These are phyloP conservation scores for Cyberlindnera euphorbiiphila DNA, from an alignment of 805 yeast genomes.

Conservation along the genomic window DNA sequence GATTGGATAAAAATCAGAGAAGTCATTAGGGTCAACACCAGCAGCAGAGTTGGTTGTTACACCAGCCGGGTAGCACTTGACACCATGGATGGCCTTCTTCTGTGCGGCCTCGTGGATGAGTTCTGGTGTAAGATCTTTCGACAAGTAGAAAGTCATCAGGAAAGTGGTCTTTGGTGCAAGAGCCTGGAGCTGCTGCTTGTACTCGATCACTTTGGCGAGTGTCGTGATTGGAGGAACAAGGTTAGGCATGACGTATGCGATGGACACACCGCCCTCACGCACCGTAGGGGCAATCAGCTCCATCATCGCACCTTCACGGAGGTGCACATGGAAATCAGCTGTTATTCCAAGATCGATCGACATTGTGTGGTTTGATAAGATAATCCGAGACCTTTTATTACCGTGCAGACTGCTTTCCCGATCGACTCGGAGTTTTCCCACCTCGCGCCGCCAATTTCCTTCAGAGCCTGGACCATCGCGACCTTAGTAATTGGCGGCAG, in stretches of 20 bases:
- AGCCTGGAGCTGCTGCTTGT: conserved; percentile 57
- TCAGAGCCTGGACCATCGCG: conserved; percentile 8
- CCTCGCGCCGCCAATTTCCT: no score
- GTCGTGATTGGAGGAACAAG: conserved; percentile 88
- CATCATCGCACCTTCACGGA: conserved; percentile 93
- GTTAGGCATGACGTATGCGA: conserved; percentile 96
- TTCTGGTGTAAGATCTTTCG: conserved; percentile 79
- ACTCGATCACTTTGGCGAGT: conserved; percentile 63
- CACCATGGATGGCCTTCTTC: conserved; percentile 69
- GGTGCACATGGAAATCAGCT: conserved; percentile 94
- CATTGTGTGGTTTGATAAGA: no score
- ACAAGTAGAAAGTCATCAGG: conserved; percentile 84
- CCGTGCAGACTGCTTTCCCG: no score
- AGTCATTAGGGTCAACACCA: conserved; percentile 93
- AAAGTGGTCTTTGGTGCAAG: conserved; percentile 82
- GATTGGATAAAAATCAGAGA: conserved; percentile 81
- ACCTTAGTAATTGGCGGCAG: conserved; percentile 5
- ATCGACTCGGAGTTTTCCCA: conserved; percentile 8
- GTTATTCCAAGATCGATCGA: conserved; percentile 54
- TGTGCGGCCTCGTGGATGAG: conserved; percentile 75
- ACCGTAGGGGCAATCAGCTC: conserved; percentile 87
- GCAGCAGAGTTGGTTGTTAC: conserved; percentile 94
- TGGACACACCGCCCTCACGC: conserved; percentile 83
- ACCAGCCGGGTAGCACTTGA: conserved; percentile 98
- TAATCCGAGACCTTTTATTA: no score